Evolutionary conservation across 2,329 filamentous ascomycete genomes (phyloP).

Genomic region (Biscogniauxia mediterranea): DNA sequence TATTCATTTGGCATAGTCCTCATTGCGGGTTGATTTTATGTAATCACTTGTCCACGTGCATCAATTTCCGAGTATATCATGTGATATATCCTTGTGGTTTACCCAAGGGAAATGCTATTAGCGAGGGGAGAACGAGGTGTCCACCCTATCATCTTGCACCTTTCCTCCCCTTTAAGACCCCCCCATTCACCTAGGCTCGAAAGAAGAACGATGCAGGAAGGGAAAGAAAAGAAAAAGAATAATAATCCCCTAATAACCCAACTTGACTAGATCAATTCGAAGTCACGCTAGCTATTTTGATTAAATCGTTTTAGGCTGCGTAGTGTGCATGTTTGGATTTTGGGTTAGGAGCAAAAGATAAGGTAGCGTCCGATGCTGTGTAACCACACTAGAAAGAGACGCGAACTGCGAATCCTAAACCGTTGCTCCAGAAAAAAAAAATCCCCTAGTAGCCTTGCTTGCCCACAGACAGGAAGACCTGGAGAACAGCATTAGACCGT

Average conservation of each 20-base stretch:
- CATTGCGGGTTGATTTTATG: too few species aligned
- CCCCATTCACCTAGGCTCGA: too few species aligned
- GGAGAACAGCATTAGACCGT: background rate
- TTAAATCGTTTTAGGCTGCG: background rate
- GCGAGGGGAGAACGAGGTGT: background rate
- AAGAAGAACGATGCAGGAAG: too few species aligned
- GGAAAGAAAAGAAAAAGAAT: background rate
- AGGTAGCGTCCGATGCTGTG: slow-evolving; percentile 18
- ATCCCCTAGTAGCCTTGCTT: slow-evolving; percentile 10
- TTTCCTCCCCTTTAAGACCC: too few species aligned
- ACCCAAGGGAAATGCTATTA: too few species aligned
- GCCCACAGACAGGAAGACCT: background rate
- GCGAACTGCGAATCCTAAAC: slow-evolving; percentile 1
- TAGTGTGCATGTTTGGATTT: background rate
- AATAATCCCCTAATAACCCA: background rate
- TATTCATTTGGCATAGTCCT: too few species aligned
- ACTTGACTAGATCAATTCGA: background rate
- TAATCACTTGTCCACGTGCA: too few species aligned
- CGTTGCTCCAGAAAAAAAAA: slow-evolving; percentile 20
- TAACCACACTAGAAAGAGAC: slow-evolving; percentile 19
- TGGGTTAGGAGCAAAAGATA: background rate
- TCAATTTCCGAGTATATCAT: too few species aligned
- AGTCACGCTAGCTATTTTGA: background rate
- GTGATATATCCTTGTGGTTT: too few species aligned
- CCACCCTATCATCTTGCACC: too few species aligned